A percentile compares a stretch with the other conserved stretches of the same genome.
phyloP scores from a whole-genome alignment of 2,329 filamentous ascomycete species.

The Phaeosphaeriaceae sp. region DNA sequence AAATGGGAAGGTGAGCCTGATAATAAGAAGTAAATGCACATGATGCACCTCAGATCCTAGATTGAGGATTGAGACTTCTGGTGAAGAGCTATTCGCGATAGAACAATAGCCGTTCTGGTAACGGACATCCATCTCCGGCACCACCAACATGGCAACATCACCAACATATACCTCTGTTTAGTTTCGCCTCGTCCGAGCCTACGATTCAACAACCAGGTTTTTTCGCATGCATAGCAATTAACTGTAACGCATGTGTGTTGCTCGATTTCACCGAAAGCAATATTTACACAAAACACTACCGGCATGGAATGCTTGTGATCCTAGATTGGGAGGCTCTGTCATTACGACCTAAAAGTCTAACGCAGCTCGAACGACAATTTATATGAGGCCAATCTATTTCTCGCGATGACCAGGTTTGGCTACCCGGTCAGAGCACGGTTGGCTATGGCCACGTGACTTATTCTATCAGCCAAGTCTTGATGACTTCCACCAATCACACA shows the following conservation, averaged over 20 bases:
- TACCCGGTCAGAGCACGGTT: conserved; percentile 5
- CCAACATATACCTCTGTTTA: background rate
- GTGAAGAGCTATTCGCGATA: background rate
- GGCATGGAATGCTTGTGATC: background rate
- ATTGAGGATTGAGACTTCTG: background rate
- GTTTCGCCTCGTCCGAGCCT: background rate
- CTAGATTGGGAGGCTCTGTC: background rate
- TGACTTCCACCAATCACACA: conserved; percentile 30
- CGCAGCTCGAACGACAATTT: background rate
- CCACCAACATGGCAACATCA: background rate
- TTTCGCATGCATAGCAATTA: conserved; percentile 12
- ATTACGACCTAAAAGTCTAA: background rate
- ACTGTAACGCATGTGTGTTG: background rate
- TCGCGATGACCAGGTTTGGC: conserved; percentile 15
- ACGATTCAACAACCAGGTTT: conserved; percentile 9
- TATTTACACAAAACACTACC: background rate
- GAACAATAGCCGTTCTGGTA: background rate
- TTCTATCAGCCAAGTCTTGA: conserved; percentile 13
- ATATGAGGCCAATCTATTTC: conserved; percentile 29
- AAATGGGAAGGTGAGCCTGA: conserved; percentile 61
- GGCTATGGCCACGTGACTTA: conserved; percentile 29
- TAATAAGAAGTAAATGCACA: conserved; percentile 4
- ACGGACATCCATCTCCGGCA: background rate
- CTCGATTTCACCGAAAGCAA: background rate
- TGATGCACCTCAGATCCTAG: too few relatives aligned